Evolutionary conservation across 331 rosid species (phyloP), one percentile per base, ranked within the genome.

Genomic region (Cucumis variabilis): DNA sequence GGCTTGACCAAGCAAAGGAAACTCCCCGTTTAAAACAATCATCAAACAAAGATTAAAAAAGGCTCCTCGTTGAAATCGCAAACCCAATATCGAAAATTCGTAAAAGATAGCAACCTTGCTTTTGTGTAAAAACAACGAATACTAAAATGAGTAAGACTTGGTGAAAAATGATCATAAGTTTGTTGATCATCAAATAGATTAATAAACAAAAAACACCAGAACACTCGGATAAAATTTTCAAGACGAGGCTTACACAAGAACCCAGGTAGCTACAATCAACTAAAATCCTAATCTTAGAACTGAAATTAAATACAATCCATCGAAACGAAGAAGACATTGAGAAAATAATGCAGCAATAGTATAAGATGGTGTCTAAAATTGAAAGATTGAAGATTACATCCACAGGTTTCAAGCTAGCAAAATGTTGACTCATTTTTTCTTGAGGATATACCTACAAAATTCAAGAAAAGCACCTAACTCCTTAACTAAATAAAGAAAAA

Each of bases 1-100:
- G 67, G 88, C 85, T 85, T 84, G 63, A 72, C 86, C 85, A 82
- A 88, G 90, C 82, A 91, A 21, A 87, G 67, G 30, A 50, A 88
- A 74, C 83, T 93, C 80, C 94, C 87, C 33, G 85, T 60, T 60
- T 51, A 82, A 82, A 7, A 65, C 25, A 65, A 55, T 25, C 50
- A 53, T 53, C 25, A 80, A 80, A 80, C 84, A 80, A 27, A 28
- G 46, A 13, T 55, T 50, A 53, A 79, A 24, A 25, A 78, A 24
- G 37, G 10, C 6, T 50, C 44, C 41, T 9, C 63, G 9, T 7
- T 51, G 65, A 50, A 48, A 50, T 50, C 15, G 23, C 66, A 50
- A 12, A 17, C 66, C 16, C 55, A 21, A 37, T 0, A 73, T 17
- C 79, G 53, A 37, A 73, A 12, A 17, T 73, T 33, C 3, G 16